phyloP scores from a whole-genome alignment of 2,329 filamentous ascomycete genomes.

The Dothideomycetes sp. region DNA sequence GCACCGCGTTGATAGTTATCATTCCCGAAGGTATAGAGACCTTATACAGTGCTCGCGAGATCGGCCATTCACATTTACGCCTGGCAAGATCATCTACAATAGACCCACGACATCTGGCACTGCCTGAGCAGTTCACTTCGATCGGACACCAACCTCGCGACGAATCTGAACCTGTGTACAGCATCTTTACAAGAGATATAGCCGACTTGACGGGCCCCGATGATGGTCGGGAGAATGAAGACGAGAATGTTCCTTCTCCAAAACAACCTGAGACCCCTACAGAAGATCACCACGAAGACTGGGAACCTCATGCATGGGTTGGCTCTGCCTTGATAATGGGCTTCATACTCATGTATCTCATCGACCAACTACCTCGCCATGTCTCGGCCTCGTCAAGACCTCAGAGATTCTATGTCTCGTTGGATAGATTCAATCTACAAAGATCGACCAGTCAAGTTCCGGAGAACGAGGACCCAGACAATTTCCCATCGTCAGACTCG shows the following conservation, averaged over 20 bases:
- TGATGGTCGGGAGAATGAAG: conserved; percentile 17
- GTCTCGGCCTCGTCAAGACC: conserved; percentile 49
- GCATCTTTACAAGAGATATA: conserved; percentile 1
- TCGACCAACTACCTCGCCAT: conserved; percentile 75
- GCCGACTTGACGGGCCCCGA: conserved; percentile 22
- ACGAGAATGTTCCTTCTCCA: not conserved
- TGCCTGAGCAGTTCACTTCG: too few species aligned
- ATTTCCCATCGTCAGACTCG: conserved; percentile 33
- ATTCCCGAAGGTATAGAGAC: conserved; percentile 95
- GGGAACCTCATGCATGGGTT: conserved; percentile 65
- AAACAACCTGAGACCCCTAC: conserved; percentile 3
- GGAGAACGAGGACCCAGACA: conserved; percentile 20
- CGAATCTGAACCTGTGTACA: not conserved
- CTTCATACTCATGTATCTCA: conserved; percentile 93
- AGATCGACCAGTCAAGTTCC: conserved; percentile 7
- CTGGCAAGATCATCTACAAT: not conserved
- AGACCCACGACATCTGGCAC: too few species aligned
- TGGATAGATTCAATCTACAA: conserved; percentile 45
- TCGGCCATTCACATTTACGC: conserved; percentile 18
- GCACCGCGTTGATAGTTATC: conserved; percentile 91
- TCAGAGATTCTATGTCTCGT: conserved; percentile 72
- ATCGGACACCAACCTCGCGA: not conserved
- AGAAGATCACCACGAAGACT: conserved; percentile 23
- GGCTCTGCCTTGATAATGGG: conserved; percentile 79
- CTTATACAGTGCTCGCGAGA: conserved; percentile 51